Conservation (phyloP, 495 filamentous ascomycete species). For the Penicillium nucicola region DNA sequence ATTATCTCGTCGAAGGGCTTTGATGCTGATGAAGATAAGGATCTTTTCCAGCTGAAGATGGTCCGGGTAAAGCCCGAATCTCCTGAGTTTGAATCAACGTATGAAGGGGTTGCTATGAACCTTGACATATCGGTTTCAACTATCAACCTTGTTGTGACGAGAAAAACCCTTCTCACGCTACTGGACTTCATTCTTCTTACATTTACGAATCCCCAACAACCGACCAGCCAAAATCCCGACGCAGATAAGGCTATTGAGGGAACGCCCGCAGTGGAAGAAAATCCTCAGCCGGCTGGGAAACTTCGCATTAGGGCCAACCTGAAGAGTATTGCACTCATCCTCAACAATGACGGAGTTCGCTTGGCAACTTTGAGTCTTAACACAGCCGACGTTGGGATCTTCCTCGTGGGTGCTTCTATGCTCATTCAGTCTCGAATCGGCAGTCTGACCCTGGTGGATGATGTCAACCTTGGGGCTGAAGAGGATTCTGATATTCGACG, state of each 20-base stretch:
- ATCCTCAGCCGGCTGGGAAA: slow-evolving; percentile 46
- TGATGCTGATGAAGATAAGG: slow-evolving; percentile 65
- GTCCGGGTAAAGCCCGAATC: slow-evolving; percentile 85
- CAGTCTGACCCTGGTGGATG: slow-evolving; percentile 83
- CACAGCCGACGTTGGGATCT: slow-evolving; percentile 85
- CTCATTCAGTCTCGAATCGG: slow-evolving; percentile 81
- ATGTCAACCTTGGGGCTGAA: slow-evolving; percentile 87
- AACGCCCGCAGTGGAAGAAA: slow-evolving; percentile 34
- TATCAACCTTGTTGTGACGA: slow-evolving; percentile 90
- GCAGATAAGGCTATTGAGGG: slow-evolving; percentile 47
- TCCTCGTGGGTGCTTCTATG: slow-evolving; percentile 80
- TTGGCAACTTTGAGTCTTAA: slow-evolving; percentile 89
- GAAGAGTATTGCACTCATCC: slow-evolving; percentile 86
- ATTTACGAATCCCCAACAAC: slow-evolving; percentile 71
- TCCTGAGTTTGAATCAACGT: slow-evolving; percentile 85
- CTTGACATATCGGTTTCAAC: slow-evolving; percentile 90
- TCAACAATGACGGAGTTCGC: slow-evolving; percentile 98
- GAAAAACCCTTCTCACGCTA: slow-evolving; percentile 90
- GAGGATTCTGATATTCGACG: slow-evolving; percentile 78
- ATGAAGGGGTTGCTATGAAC: slow-evolving; percentile 90
- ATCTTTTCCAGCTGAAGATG: slow-evolving; percentile 85
- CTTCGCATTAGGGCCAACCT: slow-evolving; percentile 86
- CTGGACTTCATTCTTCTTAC: slow-evolving; percentile 94
- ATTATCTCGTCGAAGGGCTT: slow-evolving; percentile 87
- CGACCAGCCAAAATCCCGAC: slow-evolving; percentile 28